Evolutionary conservation across 768 basidiomycete species (phyloP).

Genomic region (Mycena vitilis): DNA sequence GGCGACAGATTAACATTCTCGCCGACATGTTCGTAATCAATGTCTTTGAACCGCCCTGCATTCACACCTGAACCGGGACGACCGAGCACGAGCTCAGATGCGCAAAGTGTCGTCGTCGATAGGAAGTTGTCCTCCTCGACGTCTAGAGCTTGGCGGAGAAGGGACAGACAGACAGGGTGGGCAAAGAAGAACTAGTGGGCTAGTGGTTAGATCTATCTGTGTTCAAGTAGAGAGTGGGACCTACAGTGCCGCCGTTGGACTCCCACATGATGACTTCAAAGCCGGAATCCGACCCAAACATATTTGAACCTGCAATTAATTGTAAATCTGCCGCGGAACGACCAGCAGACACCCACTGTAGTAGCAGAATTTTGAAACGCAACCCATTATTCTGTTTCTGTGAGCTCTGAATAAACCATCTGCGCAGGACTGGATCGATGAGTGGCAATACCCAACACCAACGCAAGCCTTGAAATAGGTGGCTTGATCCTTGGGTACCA

Average conservation of each 20-base stretch:
- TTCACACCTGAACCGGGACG: slow-evolving; percentile 32
- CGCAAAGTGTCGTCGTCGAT: slow-evolving; percentile 27
- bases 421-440: background rate
- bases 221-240: background rate
- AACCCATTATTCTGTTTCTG: slow-evolving; percentile 1
- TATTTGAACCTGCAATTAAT: slow-evolving; percentile 4
- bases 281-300: slow-evolving; percentile 8
- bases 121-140: slow-evolving; percentile 22
- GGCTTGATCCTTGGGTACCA: slow-evolving; percentile 33
- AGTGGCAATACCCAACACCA: slow-evolving; percentile 22
- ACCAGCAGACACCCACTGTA: background rate
- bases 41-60: slow-evolving; percentile 34
- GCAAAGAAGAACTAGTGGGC: slow-evolving; percentile 25
- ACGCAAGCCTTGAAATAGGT: slow-evolving; percentile 34
- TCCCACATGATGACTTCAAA: slow-evolving; percentile 33
- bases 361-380: background rate
- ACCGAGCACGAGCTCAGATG: slow-evolving; percentile 40
- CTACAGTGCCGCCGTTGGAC: slow-evolving; percentile 24
- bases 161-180: slow-evolving; percentile 35
- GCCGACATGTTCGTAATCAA: slow-evolving; percentile 40
- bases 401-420: background rate
- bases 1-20: slow-evolving; percentile 36
- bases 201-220: background rate
- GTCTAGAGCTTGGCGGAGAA: slow-evolving; percentile 39
- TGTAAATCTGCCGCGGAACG: background rate